Percentiles rank a stretch among this genome's conserved stretches.
Evolutionary conservation across 2,329 filamentous ascomycete genomes (phyloP).

Genomic region (Ascochyta clinopodiicola): DNA sequence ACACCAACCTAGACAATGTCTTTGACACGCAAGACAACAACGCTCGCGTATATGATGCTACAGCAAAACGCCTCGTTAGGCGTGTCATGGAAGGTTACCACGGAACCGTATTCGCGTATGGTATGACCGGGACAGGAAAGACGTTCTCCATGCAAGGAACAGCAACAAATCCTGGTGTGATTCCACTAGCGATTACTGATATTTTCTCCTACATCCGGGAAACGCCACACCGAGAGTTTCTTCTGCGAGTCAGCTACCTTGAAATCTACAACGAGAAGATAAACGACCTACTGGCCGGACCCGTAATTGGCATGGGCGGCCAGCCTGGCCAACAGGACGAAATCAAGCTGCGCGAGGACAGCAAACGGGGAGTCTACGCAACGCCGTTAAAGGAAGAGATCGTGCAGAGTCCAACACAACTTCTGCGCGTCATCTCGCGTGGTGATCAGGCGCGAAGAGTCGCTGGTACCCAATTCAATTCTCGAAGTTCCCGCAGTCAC

Average conservation of each 20-base stretch:
- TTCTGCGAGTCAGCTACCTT: conserved; percentile 94
- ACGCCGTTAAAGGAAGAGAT: conserved; percentile 97
- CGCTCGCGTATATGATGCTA: conserved; percentile 90
- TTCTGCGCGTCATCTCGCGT: conserved; percentile 90
- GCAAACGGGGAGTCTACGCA: conserved; percentile 94
- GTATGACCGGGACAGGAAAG: conserved; percentile 98
- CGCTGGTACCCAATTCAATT: conserved; percentile 95
- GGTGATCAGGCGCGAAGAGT: conserved; percentile 90
- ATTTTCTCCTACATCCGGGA: conserved; percentile 99
- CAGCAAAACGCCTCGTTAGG: conserved; percentile 90
- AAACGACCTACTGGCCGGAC: conserved; percentile 85
- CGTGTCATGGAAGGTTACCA: conserved; percentile 99
- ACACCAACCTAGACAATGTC: conserved; percentile 78
- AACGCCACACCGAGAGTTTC: conserved; percentile 90
- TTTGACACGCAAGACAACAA: conserved; percentile 95
- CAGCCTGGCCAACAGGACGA: conserved; percentile 73
- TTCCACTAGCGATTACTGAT: conserved; percentile 95
- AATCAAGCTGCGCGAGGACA: conserved; percentile 96
- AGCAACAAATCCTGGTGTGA: conserved; percentile 92
- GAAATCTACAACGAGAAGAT: conserved; percentile 99
- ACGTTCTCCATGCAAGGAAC: conserved; percentile 99
- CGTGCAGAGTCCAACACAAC: conserved; percentile 94
- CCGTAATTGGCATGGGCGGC: conserved; percentile 62
- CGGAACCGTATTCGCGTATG: conserved; percentile 97
- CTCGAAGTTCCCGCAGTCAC: conserved; percentile 94